Evolutionary conservation across 2,329 filamentous ascomycete genomes (phyloP).

Genomic region (Pestalotiopsis sp.): DNA sequence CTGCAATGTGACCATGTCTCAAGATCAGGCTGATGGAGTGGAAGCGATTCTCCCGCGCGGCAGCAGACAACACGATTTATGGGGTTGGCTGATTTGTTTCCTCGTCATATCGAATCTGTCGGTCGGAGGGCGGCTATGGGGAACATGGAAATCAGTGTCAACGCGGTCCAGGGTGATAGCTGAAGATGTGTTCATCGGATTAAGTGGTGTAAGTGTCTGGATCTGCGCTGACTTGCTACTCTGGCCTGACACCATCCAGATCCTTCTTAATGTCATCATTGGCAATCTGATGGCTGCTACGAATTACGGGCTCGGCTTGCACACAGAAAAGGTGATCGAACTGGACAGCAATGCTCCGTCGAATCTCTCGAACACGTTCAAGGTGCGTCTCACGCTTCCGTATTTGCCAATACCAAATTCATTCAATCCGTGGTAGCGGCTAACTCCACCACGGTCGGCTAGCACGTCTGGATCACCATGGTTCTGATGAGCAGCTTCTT

Average conservation of each 20-base stretch:
- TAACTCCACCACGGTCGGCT: background rate
- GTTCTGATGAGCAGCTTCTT: constrained; percentile 29
- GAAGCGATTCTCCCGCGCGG: constrained; percentile 20
- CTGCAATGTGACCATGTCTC: constrained; percentile 15
- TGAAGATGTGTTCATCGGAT: constrained; percentile 24
- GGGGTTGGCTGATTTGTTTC: constrained; percentile 25
- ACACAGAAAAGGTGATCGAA: background rate
- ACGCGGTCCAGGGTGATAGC: constrained; percentile 22
- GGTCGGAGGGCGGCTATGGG: constrained; percentile 25
- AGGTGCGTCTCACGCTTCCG: background rate
- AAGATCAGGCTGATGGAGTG: constrained; percentile 14
- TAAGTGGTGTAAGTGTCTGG: constrained; percentile 24
- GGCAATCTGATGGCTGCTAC: background rate
- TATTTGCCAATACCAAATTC: background rate
- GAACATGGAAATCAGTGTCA: constrained; percentile 22
- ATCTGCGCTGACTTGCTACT: too few species aligned
- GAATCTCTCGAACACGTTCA: background rate
- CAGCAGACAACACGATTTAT: constrained; percentile 23
- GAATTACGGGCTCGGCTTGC: background rate
- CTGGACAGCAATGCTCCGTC: background rate
- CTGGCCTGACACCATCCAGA: background rate
- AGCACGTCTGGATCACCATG: constrained; percentile 31
- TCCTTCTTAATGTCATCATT: background rate
- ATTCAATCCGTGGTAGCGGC: background rate
- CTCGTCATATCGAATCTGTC: constrained; percentile 25